These are phyloP conservation scores for Dipteronia dyeriana DNA, from an alignment of 345 rosid species.

Conservation along the genomic window DNA sequence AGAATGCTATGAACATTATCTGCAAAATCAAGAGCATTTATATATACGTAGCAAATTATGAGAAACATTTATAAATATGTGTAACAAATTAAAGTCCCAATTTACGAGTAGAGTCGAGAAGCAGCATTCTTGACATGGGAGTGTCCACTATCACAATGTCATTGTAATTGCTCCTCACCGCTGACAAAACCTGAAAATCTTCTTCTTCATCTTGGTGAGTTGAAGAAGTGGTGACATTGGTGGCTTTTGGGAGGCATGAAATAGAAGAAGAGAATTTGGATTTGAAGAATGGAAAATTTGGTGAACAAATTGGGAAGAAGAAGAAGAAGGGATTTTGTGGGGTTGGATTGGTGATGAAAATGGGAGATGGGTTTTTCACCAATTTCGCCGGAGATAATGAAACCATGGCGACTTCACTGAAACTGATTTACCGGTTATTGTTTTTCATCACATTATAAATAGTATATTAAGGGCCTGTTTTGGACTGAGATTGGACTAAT, in stretches of 20 bases:
- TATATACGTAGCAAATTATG: neutral
- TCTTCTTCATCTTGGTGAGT: slow-evolving; percentile 40
- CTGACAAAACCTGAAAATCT: slow-evolving; percentile 51
- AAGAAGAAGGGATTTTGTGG: neutral
- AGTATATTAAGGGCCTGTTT: too few relatives aligned
- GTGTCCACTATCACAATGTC: slow-evolving; percentile 76
- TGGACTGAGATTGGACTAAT: too few relatives aligned
- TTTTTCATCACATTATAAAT: neutral
- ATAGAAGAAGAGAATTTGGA: neutral
- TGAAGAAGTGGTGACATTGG: neutral
- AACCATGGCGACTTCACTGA: neutral
- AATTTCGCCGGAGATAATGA: neutral
- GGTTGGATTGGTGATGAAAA: neutral
- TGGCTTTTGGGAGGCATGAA: slow-evolving; percentile 10
- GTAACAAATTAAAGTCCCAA: neutral
- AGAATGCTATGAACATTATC: slow-evolving; percentile 81
- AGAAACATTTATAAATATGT: too few relatives aligned
- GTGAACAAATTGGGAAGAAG: neutral
- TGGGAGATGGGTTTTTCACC: neutral
- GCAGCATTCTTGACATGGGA: slow-evolving; percentile 58
- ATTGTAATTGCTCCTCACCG: slow-evolving; percentile 60
- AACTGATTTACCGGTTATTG: neutral
- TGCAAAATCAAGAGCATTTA: slow-evolving; percentile 13
- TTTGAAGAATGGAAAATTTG: neutral
- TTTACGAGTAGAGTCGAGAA: slow-evolving; percentile 77